Base-by-base conservation (phyloP, 2,329 filamentous ascomycete genomes). In the Hymenoscyphus infarciens region DNA sequence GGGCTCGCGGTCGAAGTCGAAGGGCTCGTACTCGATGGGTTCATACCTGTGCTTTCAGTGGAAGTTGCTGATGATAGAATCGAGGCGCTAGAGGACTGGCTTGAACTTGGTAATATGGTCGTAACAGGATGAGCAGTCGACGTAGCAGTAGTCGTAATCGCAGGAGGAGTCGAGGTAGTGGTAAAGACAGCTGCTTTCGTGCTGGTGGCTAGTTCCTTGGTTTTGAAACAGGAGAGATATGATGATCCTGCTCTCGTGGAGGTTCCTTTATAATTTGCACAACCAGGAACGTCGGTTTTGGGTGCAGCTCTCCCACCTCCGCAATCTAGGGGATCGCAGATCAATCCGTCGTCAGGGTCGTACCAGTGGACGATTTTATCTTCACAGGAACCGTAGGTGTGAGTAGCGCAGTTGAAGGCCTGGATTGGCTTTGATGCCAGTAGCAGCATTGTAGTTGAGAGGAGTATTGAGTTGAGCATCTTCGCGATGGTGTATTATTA, bases 401-500 rank as follows among this genome's bases (percentile, higher is more conserved):
- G 42, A 3, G 42, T 49, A 49, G 42, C 42, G 19, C 42, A 49
- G n/a, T 49, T 49, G 42, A 49, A 22, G n/a, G 42, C 42, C 42
- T 22, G n/a, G 16, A 49, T 22, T 22, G 19, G 42, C 16, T 49
- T 45, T 22, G n/a, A 49, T 49, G n/a, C 42, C 16, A 49, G 42
- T 22, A 49, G n/a, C 42, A 22, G 19, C 42, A 49, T 49, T 22
- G 42, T 11, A 22, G 19, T 19, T 22, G 42, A 49, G n/a, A 49
- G n/a, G 11, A 49, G 42, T 25, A 49, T 22, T 22, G 42, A 49
- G n/a, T 22, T 49, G 10, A 49, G n/a, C 80, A 63, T 79, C 56
- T 81, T 78, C 68, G 82, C 83, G 63, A 83, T 80, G 0, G 81
- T 79, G 19, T 10, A n/a, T n/a, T 16, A 42, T 42, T 42, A n/a